A percentile compares a stretch with the other conserved stretches of the same genome.
These are phyloP conservation scores for Mucor racemosus DNA, from an alignment of 371 early-diverging fungal genomes.

Conservation along the genomic window DNA sequence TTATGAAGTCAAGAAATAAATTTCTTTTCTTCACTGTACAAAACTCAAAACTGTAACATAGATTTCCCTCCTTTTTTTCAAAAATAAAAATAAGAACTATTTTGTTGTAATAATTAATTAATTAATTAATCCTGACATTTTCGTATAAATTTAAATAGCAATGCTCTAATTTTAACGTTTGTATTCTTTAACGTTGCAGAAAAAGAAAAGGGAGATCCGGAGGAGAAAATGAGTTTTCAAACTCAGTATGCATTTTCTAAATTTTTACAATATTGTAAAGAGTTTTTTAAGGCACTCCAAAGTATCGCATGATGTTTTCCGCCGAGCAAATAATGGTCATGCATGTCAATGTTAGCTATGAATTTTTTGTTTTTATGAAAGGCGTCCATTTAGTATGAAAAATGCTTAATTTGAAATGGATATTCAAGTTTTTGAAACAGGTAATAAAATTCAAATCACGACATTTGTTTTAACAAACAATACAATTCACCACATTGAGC, in stretches of 20 bases:
- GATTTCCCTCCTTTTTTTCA: not conserved
- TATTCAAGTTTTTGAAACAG: not conserved
- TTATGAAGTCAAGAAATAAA: conserved; percentile 43
- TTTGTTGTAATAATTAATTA: not conserved
- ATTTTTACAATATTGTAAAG: not conserved
- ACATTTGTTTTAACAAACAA: too few species aligned
- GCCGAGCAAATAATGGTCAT: not conserved
- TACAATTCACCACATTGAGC: too few species aligned
- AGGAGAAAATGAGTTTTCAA: too few species aligned
- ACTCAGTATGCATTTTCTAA: too few species aligned
- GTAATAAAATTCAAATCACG: too few species aligned
- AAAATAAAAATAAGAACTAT: not conserved
- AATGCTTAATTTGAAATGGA: not conserved
- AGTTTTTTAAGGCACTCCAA: not conserved
- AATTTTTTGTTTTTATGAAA: not conserved
- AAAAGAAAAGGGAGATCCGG: too few species aligned
- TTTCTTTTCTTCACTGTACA: not conserved
- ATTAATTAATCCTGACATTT: too few species aligned
- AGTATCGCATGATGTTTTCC: not conserved
- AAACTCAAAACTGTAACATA: conserved; percentile 3
- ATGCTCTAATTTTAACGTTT: too few species aligned
- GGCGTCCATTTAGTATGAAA: not conserved
- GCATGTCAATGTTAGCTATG: not conserved
- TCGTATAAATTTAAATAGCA: too few species aligned
- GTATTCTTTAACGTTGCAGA: too few species aligned